Evolutionary conservation across 2,329 filamentous ascomycete species (phyloP).

Genomic region (Sporothrix curviconia): DNA sequence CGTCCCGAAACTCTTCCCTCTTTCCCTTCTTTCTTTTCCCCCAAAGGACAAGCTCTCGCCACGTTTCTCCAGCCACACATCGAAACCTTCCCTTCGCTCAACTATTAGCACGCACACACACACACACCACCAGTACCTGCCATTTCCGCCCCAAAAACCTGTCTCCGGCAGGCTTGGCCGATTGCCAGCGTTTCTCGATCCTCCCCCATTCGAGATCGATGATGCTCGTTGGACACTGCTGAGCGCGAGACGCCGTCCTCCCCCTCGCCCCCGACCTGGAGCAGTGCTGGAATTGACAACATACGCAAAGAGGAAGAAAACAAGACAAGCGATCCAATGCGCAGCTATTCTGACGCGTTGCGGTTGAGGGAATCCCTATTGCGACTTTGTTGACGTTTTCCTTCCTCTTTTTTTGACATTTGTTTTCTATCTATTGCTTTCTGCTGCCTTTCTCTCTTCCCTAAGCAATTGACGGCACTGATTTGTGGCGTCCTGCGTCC

Average conservation of each 20-base stretch:
- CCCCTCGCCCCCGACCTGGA: not conserved
- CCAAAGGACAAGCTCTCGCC: conserved; percentile 18
- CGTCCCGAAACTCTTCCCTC: too few relatives aligned
- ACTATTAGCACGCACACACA: too few relatives aligned
- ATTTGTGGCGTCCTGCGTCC: too few relatives aligned
- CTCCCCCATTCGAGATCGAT: conserved; percentile 3
- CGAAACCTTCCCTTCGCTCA: conserved; percentile 4
- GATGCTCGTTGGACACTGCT: conserved; percentile 6
- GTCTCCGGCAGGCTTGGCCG: too few relatives aligned
- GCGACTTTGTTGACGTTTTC: not conserved
- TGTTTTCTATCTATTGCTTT: not conserved
- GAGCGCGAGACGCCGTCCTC: conserved; percentile 3
- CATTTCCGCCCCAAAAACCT: not conserved
- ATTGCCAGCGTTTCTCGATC: too few relatives aligned
- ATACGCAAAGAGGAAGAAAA: not conserved
- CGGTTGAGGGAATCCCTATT: not conserved
- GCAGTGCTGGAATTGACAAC: not conserved
- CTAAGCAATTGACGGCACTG: too few relatives aligned
- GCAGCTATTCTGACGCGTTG: not conserved
- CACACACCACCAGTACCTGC: too few relatives aligned
- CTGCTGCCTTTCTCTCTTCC: not conserved
- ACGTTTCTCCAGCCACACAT: conserved; percentile 31
- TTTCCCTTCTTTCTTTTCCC: not conserved
- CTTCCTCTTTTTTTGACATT: not conserved
- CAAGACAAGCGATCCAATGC: not conserved